Evolutionary conservation across 441 rosid species (phyloP).

Genomic region (Gossypium schwendimanii): DNA sequence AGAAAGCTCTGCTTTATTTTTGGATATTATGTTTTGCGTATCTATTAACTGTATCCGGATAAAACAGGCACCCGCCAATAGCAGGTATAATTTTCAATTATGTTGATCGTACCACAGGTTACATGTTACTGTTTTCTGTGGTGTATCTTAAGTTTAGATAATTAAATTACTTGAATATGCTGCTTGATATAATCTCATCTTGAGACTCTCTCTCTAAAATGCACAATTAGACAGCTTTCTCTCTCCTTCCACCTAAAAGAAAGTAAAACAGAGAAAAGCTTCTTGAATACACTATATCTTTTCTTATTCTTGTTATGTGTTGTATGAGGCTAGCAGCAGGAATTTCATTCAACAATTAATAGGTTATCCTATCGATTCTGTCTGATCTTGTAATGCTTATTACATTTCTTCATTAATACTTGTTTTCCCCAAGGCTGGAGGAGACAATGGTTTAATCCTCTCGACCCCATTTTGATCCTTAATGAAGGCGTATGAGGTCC

Average conservation of each 20-base stretch:
- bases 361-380: background rate
- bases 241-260: background rate
- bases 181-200: background rate
- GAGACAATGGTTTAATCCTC: background rate
- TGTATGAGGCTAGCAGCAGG: background rate
- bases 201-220: background rate
- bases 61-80: slow-evolving; percentile 28
- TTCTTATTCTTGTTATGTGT: background rate
- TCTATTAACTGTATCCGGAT: slow-evolving; percentile 50
- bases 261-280: background rate
- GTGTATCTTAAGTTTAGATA: background rate
- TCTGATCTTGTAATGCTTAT: background rate
- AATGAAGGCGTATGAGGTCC: background rate
- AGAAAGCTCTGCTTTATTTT: slow-evolving; percentile 43
- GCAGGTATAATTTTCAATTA: slow-evolving; percentile 37
- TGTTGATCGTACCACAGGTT: background rate
- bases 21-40: slow-evolving; percentile 60
- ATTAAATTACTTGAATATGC: background rate
- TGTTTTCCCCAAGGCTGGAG: background rate
- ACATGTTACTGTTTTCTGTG: background rate
- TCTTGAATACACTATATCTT: background rate
- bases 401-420: background rate
- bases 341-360: background rate
- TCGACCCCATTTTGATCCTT: background rate
- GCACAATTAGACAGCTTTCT: background rate